phyloP scores from a whole-genome alignment of 331 rosid genomes.

The Spiraea crenata region DNA sequence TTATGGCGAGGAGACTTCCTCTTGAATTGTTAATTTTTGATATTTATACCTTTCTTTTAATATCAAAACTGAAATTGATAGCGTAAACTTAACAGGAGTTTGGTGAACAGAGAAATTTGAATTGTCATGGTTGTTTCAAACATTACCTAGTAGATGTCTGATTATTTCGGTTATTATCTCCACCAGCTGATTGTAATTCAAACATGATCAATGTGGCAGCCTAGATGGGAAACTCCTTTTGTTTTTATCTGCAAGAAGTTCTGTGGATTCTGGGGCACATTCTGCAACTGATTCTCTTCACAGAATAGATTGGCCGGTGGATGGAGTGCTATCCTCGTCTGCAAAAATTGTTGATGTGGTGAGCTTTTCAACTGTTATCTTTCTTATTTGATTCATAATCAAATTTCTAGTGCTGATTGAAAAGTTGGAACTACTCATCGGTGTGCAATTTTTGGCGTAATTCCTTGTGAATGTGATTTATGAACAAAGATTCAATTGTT shows the following conservation, averaged over 20 bases:
- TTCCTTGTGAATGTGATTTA: neutral
- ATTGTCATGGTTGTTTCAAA: neutral
- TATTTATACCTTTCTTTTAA: neutral
- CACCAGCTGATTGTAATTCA: slow-evolving; percentile 9
- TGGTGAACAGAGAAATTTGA: neutral
- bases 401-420: slow-evolving; percentile 4
- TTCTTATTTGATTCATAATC: slow-evolving; percentile 6
- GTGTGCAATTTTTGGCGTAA: slow-evolving; percentile 1
- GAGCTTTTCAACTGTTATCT: slow-evolving; percentile 26
- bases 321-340: slow-evolving; percentile 39
- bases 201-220: slow-evolving; percentile 45
- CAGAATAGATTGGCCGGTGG: slow-evolving; percentile 77
- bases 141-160: neutral
- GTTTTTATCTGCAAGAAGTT: slow-evolving; percentile 70
- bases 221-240: slow-evolving; percentile 83
- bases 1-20: neutral
- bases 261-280: slow-evolving; percentile 95
- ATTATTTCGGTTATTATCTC: too few relatives aligned
- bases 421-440: slow-evolving; percentile 11
- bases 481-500: neutral
- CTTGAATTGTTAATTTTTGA: neutral
- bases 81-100: neutral
- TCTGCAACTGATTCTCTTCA: slow-evolving; percentile 85
- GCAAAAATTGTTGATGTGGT: slow-evolving; percentile 66
- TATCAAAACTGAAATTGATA: neutral